These are phyloP conservation scores for Pseudocercospora fijiensis DNA, from an alignment of 2,329 filamentous ascomycete genomes.

Conservation along the genomic window DNA sequence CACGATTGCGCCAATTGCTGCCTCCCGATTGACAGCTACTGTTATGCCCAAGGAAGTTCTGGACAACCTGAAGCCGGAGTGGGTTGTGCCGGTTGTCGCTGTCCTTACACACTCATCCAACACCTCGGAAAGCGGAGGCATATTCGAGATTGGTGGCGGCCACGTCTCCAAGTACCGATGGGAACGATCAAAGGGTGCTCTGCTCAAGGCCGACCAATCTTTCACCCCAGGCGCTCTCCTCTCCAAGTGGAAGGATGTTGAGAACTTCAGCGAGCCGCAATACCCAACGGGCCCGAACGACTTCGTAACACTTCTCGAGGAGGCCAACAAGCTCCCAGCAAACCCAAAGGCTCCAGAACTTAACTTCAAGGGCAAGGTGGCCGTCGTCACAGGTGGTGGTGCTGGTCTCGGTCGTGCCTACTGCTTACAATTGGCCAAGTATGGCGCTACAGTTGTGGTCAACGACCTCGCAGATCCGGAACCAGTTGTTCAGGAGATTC, in stretches of 20 bases:
- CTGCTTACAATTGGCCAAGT: conserved; percentile 79
- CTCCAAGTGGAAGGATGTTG: conserved; percentile 84
- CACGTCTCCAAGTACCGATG: conserved; percentile 91
- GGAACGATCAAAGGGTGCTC: conserved; percentile 86
- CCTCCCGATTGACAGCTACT: conserved; percentile 92
- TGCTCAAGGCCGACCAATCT: conserved; percentile 83
- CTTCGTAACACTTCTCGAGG: conserved; percentile 81
- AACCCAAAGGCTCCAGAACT: conserved; percentile 72
- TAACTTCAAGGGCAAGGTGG: conserved; percentile 81
- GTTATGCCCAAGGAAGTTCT: conserved; percentile 94
- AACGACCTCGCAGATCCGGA: conserved; percentile 96
- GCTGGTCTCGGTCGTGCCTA: conserved; percentile 91
- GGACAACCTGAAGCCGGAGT: conserved; percentile 82
- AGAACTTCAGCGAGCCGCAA: conserved; percentile 79
- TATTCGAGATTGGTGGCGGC: conserved; percentile 92
- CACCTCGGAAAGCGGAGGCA: conserved; percentile 76
- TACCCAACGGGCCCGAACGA: conserved; percentile 84
- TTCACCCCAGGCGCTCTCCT: conserved; percentile 86
- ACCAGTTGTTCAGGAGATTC: conserved; percentile 86
- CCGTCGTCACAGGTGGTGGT: conserved; percentile 82
- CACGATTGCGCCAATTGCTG: conserved; percentile 91
- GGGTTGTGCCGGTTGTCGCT: conserved; percentile 91
- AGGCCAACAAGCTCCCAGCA: conserved; percentile 73
- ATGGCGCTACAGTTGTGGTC: conserved; percentile 82
- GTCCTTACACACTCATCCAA: conserved; percentile 84